A percentile compares a stretch with the other conserved stretches of the same genome.
Conservation (phyloP, 1,139 yeast species). For the Candida sanyaensis region DNA sequence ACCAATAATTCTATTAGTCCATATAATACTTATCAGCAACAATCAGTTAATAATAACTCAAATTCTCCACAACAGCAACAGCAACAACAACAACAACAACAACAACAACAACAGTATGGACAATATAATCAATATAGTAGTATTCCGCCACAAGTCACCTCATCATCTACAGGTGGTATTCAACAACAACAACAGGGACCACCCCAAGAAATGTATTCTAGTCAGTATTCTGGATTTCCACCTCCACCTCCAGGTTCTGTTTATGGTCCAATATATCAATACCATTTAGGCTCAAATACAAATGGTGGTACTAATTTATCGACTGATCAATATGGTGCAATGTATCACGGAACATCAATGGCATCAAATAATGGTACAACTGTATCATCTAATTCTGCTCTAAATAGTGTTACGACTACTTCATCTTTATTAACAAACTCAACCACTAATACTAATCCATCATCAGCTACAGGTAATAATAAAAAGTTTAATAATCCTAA, state of each 20-base stretch:
- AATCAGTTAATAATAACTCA: not conserved
- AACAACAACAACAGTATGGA: conserved; percentile 13
- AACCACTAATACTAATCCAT: conserved; percentile 2
- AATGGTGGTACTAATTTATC: conserved; percentile 15
- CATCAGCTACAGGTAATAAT: conserved; percentile 1
- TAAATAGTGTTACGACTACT: not conserved
- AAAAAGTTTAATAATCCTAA: not conserved
- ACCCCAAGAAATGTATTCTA: conserved; percentile 9
- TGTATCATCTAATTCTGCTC: not conserved
- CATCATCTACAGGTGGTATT: not conserved
- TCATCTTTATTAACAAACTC: not conserved
- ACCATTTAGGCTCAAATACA: conserved; percentile 13
- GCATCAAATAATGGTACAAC: not conserved
- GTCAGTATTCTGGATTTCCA: conserved; percentile 17
- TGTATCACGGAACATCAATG: not conserved
- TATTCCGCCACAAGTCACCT: not conserved
- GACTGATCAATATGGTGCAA: conserved; percentile 16
- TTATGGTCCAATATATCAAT: conserved; percentile 10
- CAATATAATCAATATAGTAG: conserved; percentile 6
- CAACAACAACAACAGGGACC: not conserved
- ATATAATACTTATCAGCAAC: not conserved
- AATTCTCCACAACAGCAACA: conserved; percentile 2
- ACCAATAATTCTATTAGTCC: not conserved
- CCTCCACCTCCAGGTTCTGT: conserved; percentile 11
- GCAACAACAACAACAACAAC: conserved; percentile 3